Evolutionary conservation across 2,329 filamentous ascomycete genomes (phyloP).

Genomic region (Diaporthe humulicola): DNA sequence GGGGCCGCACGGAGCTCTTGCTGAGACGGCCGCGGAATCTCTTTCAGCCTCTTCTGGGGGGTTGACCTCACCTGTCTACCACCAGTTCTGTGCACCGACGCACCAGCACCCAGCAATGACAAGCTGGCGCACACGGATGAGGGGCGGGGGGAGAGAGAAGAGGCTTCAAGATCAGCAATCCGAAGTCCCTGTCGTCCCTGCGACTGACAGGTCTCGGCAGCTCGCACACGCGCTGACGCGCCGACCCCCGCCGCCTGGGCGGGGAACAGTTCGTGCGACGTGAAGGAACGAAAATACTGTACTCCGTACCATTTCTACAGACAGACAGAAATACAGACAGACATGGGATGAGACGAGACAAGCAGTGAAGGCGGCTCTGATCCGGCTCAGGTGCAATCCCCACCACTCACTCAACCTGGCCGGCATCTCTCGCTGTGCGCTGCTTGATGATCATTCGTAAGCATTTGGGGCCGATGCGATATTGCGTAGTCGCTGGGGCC

Average conservation of each 20-base stretch:
- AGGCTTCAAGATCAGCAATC: conserved; percentile 7
- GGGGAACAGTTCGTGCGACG: conserved; percentile 21
- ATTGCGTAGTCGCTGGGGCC: conserved; percentile 16
- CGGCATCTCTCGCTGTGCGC: background rate
- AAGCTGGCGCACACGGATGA: conserved; percentile 3
- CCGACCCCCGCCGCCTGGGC: conserved; percentile 5
- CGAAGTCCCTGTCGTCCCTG: conserved; percentile 11
- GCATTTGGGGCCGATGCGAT: conserved; percentile 14
- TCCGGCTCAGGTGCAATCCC: background rate
- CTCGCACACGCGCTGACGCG: conserved; percentile 26
- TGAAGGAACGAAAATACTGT: conserved; percentile 15
- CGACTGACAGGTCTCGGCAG: conserved; percentile 35
- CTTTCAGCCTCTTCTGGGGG: conserved; percentile 35
- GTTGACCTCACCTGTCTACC: background rate
- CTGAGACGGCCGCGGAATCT: conserved; percentile 25
- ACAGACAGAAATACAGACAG: too few relatives aligned
- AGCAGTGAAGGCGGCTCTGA: conserved; percentile 4
- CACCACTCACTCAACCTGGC: background rate
- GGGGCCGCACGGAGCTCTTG: conserved; percentile 36
- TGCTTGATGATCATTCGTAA: conserved; percentile 30
- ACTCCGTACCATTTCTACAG: background rate
- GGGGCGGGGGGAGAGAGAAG: background rate
- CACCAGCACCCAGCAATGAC: background rate
- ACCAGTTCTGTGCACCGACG: background rate
- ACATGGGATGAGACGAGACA: conserved; percentile 24